Conservation (phyloP, 768 basidiomycete species). For the Antrodiella citrinella region DNA sequence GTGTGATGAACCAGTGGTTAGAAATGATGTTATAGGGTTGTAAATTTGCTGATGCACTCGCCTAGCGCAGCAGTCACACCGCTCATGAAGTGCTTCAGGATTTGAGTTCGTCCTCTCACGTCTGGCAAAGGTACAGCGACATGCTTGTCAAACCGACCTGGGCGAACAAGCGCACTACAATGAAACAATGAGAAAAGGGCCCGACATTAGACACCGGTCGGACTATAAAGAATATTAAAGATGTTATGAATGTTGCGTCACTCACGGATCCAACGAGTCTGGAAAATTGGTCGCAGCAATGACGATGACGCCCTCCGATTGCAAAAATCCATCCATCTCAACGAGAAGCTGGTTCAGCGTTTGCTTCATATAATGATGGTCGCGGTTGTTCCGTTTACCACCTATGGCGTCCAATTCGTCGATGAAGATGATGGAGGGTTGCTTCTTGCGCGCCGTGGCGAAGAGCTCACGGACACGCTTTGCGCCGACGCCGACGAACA, state of each 20-base stretch:
- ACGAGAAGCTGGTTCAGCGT: slow-evolving; percentile 94
- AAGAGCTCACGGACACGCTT: slow-evolving; percentile 95
- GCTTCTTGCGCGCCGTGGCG: slow-evolving; percentile 85
- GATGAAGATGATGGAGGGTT: slow-evolving; percentile 97
- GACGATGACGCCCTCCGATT: slow-evolving; percentile 89
- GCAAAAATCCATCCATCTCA: slow-evolving; percentile 95
- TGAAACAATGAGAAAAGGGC: not conserved
- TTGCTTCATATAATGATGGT: slow-evolving; percentile 88
- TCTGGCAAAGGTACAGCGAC: slow-evolving; percentile 94
- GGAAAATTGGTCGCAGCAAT: slow-evolving; percentile 99
- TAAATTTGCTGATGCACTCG: slow-evolving; percentile 21
- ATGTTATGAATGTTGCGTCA: slow-evolving; percentile 14
- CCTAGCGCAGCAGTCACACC: slow-evolving; percentile 59
- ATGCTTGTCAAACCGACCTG: slow-evolving; percentile 92
- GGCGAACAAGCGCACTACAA: slow-evolving; percentile 82
- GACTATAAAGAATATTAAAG: too few species aligned
- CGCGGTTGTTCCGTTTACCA: slow-evolving; percentile 74
- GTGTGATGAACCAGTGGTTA: not conserved
- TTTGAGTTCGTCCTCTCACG: slow-evolving; percentile 87
- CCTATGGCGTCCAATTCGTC: slow-evolving; percentile 95
- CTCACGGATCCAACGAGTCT: slow-evolving; percentile 82
- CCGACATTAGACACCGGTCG: not conserved
- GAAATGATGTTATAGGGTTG: slow-evolving; percentile 3
- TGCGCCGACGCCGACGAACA: slow-evolving; percentile 94
- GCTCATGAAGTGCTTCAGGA: slow-evolving; percentile 86